These are phyloP conservation scores for Paraurostyla sp. DNA, from an alignment of 73 alveolate genomes.

Conservation along the genomic window DNA sequence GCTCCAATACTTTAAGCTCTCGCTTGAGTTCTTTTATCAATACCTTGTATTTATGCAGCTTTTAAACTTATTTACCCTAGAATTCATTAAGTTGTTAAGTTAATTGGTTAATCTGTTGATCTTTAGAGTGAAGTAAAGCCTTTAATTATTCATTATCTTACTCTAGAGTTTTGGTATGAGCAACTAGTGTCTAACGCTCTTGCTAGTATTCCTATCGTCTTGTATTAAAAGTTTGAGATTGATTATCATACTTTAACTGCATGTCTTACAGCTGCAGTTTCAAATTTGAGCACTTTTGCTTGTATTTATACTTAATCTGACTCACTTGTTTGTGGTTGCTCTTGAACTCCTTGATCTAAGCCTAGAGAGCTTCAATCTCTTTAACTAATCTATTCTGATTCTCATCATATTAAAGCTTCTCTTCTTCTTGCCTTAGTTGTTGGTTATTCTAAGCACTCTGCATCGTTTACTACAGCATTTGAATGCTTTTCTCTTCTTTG, in stretches of 20 bases:
- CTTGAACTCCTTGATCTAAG: not conserved
- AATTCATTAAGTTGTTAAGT: not conserved
- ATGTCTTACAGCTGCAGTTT: not conserved
- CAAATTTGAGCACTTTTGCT: not conserved
- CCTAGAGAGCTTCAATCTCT: slow-evolving; percentile 26
- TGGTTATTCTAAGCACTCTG: not conserved
- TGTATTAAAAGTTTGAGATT: not conserved
- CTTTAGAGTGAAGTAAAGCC: not conserved
- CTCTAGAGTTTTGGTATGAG: not conserved
- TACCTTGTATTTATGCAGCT: slow-evolving; percentile 18
- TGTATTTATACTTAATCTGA: slow-evolving; percentile 6
- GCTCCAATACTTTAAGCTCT: not conserved
- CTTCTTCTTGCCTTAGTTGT: not conserved
- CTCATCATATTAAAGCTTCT: not conserved
- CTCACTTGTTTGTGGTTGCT: not conserved
- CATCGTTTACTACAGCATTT: not conserved
- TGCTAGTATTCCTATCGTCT: not conserved
- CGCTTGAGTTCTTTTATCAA: not conserved
- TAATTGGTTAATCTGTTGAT: not conserved
- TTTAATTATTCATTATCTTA: not conserved
- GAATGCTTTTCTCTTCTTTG: not conserved
- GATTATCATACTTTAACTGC: not conserved
- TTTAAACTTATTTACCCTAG: not conserved
- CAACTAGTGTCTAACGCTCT: not conserved
- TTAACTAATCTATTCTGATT: not conserved